phyloP scores from a whole-genome alignment of 2,329 filamentous ascomycete genomes.

The Diaporthe ilicicola region DNA sequence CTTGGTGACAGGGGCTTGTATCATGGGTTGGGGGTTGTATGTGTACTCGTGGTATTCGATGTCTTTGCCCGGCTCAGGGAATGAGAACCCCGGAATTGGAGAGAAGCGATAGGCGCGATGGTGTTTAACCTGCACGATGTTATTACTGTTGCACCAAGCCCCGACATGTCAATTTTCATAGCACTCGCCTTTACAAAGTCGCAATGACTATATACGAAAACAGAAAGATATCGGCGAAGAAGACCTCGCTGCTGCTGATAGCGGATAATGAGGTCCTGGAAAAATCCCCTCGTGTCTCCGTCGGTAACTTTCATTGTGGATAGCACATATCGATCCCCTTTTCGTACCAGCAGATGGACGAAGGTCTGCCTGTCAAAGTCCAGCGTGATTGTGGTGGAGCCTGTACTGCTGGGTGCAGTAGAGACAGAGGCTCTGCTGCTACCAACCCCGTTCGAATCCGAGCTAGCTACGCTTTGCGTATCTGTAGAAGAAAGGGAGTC shows the following conservation, averaged over 20 bases:
- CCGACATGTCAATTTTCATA: no score
- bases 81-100: slow-evolving; percentile 7
- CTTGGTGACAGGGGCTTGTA: background rate
- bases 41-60: slow-evolving; percentile 10
- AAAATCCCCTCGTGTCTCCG: background rate
- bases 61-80: background rate
- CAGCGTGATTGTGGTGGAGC: background rate
- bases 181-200: slow-evolving; percentile 9
- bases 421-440: background rate
- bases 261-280: background rate
- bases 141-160: background rate
- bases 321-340: background rate
- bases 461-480: background rate
- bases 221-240: background rate
- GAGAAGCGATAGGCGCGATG: background rate
- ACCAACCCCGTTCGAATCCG: background rate
- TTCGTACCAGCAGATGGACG: background rate
- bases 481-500: background rate
- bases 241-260: slow-evolving; percentile 3
- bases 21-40: slow-evolving; percentile 4
- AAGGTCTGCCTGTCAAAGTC: background rate
- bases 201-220: slow-evolving; percentile 15
- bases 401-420: background rate
- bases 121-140: background rate
- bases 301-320: background rate